A percentile compares a stretch with the other conserved stretches of the same genome.
These are phyloP conservation scores for Suhomyces wounanorum DNA, from an alignment of 1,139 yeast genomes.

Conservation along the genomic window DNA sequence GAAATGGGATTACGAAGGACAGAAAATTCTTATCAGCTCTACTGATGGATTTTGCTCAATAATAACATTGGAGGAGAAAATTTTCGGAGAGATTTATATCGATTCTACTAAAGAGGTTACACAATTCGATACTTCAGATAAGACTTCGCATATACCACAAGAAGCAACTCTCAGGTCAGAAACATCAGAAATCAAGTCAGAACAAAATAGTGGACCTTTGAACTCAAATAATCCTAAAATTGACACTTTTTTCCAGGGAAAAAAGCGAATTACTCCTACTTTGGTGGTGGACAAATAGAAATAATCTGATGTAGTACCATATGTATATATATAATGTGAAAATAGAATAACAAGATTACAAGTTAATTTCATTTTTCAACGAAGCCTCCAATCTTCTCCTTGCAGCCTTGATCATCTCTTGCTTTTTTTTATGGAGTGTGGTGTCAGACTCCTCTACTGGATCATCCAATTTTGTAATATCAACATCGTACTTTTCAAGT, in stretches of 20 bases:
- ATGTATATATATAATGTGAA: background rate
- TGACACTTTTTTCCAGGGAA: conserved; percentile 11
- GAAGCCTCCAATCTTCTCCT: conserved; percentile 43
- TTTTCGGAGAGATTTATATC: conserved; percentile 49
- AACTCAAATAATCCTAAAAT: conserved; percentile 7
- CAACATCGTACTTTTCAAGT: conserved; percentile 38
- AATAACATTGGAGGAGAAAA: conserved; percentile 50
- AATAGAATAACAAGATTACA: conserved; percentile 8
- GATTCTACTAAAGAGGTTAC: background rate
- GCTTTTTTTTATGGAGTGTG: conserved; percentile 28
- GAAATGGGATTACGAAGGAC: conserved; percentile 81
- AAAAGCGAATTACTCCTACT: conserved; percentile 50
- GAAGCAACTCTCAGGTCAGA: background rate
- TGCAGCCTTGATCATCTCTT: conserved; percentile 48
- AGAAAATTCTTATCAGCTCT: conserved; percentile 72
- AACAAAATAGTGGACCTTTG: background rate
- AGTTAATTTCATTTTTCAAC: conserved; percentile 30
- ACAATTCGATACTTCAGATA: background rate
- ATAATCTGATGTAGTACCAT: background rate
- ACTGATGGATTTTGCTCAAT: conserved; percentile 93
- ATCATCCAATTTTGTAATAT: conserved; percentile 17
- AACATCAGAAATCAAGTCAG: background rate
- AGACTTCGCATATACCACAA: background rate
- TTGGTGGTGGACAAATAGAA: conserved; percentile 22
- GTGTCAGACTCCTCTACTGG: conserved; percentile 20